phyloP scores from a whole-genome alignment of 305 asterid species.

The Monarda citriodora region DNA sequence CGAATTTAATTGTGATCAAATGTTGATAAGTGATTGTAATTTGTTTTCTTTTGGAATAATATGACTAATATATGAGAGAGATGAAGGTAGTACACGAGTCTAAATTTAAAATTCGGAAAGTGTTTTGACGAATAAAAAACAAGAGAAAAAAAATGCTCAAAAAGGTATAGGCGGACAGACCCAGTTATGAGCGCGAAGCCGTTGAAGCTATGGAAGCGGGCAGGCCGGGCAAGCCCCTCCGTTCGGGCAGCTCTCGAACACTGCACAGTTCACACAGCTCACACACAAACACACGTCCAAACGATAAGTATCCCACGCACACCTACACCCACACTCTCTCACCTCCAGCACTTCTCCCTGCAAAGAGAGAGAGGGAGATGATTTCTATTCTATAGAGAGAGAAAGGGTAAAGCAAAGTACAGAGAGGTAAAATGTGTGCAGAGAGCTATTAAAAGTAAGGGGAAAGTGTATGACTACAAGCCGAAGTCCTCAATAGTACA shows the following conservation, averaged over 20 bases:
- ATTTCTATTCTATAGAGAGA: conserved; percentile 20
- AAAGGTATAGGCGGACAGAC: conserved; percentile 30
- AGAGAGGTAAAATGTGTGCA: conserved; percentile 36
- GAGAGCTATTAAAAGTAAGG: conserved; percentile 31
- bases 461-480: conserved; percentile 9
- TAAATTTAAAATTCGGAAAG: too few species aligned
- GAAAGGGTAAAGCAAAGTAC: conserved; percentile 26
- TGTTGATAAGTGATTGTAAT: too few species aligned
- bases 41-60: too few species aligned
- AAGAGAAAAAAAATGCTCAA: not conserved
- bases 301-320: conserved; percentile 40
- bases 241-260: conserved; percentile 56
- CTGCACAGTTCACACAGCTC: conserved; percentile 35
- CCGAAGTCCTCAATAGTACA: conserved; percentile 14
- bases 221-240: conserved; percentile 45
- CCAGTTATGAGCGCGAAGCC: conserved; percentile 68
- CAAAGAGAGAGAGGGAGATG: conserved; percentile 18
- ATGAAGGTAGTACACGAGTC: too few species aligned
- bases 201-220: conserved; percentile 52
- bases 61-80: too few species aligned
- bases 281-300: conserved; percentile 42
- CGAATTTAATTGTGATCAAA: too few species aligned
- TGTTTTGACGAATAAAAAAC: too few species aligned
- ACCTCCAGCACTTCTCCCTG: conserved; percentile 32
- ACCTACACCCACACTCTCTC: conserved; percentile 30